These are phyloP conservation scores for Pisolithus marmoratus DNA, from an alignment of 768 basidiomycete species.

Conservation along the genomic window DNA sequence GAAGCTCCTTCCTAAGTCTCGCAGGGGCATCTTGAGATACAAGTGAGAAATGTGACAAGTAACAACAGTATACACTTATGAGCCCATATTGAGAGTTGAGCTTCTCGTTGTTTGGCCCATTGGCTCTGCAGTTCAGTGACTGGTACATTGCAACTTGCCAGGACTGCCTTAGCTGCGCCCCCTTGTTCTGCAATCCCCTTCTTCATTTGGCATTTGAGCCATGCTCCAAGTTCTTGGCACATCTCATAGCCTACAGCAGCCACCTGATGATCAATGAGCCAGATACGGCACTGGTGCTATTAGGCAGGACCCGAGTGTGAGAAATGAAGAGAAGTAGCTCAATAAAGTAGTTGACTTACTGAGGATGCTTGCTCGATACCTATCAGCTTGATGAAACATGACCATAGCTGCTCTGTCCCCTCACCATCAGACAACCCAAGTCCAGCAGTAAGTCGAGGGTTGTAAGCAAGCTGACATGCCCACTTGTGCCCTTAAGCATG, in stretches of 20 bases:
- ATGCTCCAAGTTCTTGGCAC: constrained; percentile 26
- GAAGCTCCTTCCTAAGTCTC: constrained; percentile 23
- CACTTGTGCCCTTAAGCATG: constrained; percentile 37
- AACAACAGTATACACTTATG: background rate
- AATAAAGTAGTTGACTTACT: constrained; percentile 17
- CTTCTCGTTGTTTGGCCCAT: background rate
- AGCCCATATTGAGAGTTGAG: constrained; percentile 6
- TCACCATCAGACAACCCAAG: constrained; percentile 5
- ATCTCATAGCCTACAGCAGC: constrained; percentile 20
- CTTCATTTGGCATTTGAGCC: constrained; percentile 21
- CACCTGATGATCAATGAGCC: constrained; percentile 31
- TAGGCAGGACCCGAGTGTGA: background rate
- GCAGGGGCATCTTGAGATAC: constrained; percentile 25
- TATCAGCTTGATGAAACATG: constrained; percentile 28
- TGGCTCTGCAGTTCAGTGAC: background rate
- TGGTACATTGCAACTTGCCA: background rate
- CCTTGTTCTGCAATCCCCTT: constrained; percentile 14
- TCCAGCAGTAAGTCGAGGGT: background rate
- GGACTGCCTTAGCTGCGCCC: background rate
- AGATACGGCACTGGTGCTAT: constrained; percentile 23
- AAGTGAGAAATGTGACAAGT: constrained; percentile 6
- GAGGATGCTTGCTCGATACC: constrained; percentile 25
- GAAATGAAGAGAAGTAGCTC: background rate
- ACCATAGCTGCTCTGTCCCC: constrained; percentile 26
- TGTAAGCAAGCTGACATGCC: constrained; percentile 15